These are phyloP conservation scores for Gnetum montanum DNA, from an alignment of 75 land plant species.

Conservation along the genomic window DNA sequence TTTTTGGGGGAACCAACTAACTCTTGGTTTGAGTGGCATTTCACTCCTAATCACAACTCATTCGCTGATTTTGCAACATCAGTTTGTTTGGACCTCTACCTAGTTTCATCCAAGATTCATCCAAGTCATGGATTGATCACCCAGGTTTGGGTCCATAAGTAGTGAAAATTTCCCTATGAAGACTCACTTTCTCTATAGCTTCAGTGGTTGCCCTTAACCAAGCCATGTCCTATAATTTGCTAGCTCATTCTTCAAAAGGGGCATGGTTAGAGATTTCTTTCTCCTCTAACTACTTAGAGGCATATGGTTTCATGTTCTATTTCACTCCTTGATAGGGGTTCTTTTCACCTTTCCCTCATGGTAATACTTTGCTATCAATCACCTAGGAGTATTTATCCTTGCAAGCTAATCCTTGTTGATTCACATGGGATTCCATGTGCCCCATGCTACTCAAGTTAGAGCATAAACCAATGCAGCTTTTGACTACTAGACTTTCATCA, in stretches of 20 bases:
- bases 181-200: constrained; percentile 10
- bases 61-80: constrained; percentile 5
- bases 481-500: background rate
- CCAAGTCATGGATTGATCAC: constrained; percentile 13
- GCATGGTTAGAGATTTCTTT: background rate
- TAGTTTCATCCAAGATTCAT: constrained; percentile 16
- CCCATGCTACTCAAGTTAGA: constrained; percentile 4
- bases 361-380: constrained; percentile 1
- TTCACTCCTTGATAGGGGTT: constrained; percentile 1
- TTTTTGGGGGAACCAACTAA: background rate
- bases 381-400: constrained; percentile 1
- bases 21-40: background rate
- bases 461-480: constrained; percentile 6
- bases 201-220: constrained; percentile 10
- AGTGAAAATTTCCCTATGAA: constrained; percentile 8
- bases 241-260: constrained; percentile 8
- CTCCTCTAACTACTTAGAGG: constrained; percentile 8
- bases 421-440: constrained; percentile 2
- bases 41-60: background rate
- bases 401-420: background rate
- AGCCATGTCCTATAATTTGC: constrained; percentile 6
- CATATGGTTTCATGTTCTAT: constrained; percentile 8
- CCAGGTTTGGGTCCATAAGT: constrained; percentile 17
- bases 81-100: constrained; percentile 8
- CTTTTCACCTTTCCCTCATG: constrained; percentile 6